Conservation (phyloP, 352 stramenopile species). For the Pythium biforme region DNA sequence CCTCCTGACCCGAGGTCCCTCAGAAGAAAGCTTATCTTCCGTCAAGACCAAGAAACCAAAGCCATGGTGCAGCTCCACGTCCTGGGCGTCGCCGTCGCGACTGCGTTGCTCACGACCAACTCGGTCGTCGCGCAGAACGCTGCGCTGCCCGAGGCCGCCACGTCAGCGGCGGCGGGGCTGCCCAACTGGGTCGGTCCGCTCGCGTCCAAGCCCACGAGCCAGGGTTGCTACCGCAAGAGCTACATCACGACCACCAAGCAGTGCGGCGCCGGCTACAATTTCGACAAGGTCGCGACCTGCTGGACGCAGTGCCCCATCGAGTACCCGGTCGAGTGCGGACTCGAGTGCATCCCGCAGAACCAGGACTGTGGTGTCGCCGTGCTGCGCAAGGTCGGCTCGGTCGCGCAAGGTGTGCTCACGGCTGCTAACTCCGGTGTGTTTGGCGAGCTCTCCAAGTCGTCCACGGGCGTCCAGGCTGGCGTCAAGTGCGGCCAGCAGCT, state of each 20-base stretch:
- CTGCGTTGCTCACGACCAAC: conserved; percentile 7
- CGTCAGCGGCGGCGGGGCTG: conserved; percentile 1
- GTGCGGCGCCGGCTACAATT: conserved; percentile 46
- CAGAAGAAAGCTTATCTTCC: not conserved
- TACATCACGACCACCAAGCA: conserved; percentile 32
- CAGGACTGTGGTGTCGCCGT: conserved; percentile 46
- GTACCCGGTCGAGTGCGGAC: conserved; percentile 49
- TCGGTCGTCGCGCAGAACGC: conserved; percentile 15
- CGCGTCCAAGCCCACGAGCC: conserved; percentile 20
- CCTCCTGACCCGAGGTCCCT: conserved; percentile 3
- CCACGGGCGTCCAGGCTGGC: conserved; percentile 20
- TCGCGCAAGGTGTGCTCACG: conserved; percentile 40
- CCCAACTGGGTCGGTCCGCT: conserved; percentile 27
- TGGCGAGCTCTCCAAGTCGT: conserved; percentile 28
- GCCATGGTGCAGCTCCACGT: conserved; percentile 22
- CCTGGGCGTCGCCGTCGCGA: not conserved
- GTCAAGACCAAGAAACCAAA: not conserved
- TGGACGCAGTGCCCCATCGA: conserved; percentile 57
- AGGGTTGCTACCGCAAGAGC: conserved; percentile 32
- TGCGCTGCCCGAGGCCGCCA: not conserved
- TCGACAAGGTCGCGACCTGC: conserved; percentile 48
- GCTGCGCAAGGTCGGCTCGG: conserved; percentile 36
- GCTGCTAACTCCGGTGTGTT: conserved; percentile 41
- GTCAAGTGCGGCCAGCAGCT: conserved; percentile 29
- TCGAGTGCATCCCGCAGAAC: conserved; percentile 62